phyloP scores from a whole-genome alignment of 345 rosid species.

The Cardamine occulta region DNA sequence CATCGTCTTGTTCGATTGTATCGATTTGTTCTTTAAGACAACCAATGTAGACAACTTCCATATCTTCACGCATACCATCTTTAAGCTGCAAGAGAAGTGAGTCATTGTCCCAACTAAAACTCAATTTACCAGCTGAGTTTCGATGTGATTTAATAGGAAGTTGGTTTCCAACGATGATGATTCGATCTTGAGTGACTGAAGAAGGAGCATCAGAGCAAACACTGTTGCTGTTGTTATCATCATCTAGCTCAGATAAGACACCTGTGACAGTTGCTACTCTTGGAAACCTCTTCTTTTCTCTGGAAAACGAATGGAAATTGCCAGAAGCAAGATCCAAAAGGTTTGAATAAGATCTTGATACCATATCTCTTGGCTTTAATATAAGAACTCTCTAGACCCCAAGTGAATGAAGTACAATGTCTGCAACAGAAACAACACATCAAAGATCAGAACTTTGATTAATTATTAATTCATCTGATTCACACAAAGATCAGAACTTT shows the following conservation, averaged over 20 bases:
- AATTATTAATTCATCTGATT: constrained; percentile 4
- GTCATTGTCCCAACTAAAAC: constrained; percentile 91
- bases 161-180: constrained; percentile 93
- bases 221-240: constrained; percentile 66
- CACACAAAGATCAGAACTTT: constrained; percentile 13
- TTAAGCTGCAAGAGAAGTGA: constrained; percentile 92
- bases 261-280: constrained; percentile 95
- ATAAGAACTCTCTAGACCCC: constrained; percentile 16
- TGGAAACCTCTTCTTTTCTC: constrained; percentile 77
- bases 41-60: constrained; percentile 91
- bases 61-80: constrained; percentile 88
- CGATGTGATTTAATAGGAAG: constrained; percentile 78
- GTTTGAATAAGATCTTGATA: constrained; percentile 90
- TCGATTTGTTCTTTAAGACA: constrained; percentile 76
- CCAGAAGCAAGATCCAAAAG: constrained; percentile 92
- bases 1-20: constrained; percentile 71
- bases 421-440: constrained; percentile 27
- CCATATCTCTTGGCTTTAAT: constrained; percentile 49
- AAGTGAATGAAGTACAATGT: no score
- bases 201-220: constrained; percentile 89
- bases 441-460: constrained; percentile 25
- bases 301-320: constrained; percentile 55
- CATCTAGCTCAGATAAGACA: constrained; percentile 78
- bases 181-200: constrained; percentile 70
- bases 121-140: constrained; percentile 54